phyloP scores from a whole-genome alignment of 106 monocot genomes.

The Posidonia australis region DNA sequence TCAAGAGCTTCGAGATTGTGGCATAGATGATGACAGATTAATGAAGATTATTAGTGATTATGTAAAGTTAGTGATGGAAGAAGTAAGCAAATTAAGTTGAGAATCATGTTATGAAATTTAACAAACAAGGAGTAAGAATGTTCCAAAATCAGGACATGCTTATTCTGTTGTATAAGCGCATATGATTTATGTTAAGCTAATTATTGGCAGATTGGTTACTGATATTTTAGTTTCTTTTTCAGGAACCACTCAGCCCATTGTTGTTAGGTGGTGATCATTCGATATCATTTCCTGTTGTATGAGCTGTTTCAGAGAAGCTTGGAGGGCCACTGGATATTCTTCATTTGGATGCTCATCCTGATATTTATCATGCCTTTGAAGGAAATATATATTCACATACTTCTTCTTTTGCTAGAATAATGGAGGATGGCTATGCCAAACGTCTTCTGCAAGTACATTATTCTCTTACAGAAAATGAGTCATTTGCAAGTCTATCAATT shows the following conservation, averaged over 20 bases:
- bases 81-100: constrained; percentile 36
- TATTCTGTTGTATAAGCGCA: background rate
- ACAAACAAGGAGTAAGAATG: background rate
- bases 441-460: constrained; percentile 70
- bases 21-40: constrained; percentile 75
- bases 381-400: constrained; percentile 96
- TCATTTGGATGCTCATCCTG: constrained; percentile 96
- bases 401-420: constrained; percentile 95
- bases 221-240: constrained; percentile 4
- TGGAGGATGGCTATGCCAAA: constrained; percentile 95
- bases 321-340: constrained; percentile 91
- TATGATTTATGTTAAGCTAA: background rate
- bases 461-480: background rate
- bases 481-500: no score
- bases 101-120: background rate
- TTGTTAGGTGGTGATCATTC: constrained; percentile 96
- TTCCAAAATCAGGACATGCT: background rate
- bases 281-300: constrained; percentile 87
- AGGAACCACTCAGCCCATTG: constrained; percentile 86
- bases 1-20: constrained; percentile 92
- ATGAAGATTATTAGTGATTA: constrained; percentile 86
- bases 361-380: constrained; percentile 93
- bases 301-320: constrained; percentile 93
- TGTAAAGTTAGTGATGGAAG: constrained; percentile 98
- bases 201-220: background rate